A percentile compares a stretch with the other conserved stretches of the same genome.
phyloP scores from a whole-genome alignment of 2,329 filamentous ascomycete species.

The Penicillium sp. region DNA sequence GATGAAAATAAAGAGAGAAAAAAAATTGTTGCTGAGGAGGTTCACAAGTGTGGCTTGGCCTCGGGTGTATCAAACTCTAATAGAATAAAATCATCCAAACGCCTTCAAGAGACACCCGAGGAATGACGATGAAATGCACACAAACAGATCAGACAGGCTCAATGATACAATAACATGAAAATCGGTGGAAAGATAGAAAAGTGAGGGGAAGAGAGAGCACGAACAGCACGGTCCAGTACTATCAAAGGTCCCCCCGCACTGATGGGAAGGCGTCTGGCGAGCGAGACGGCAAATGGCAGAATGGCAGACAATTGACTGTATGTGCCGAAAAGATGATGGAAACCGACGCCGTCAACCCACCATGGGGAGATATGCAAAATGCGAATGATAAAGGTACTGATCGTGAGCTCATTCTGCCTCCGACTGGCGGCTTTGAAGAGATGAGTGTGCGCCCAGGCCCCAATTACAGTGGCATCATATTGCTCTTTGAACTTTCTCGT shows the following conservation, averaged over 20 bases:
- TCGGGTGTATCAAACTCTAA: constrained; percentile 3
- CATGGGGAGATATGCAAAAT: constrained; percentile 10
- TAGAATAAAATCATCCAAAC: neutral
- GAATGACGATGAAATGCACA: neutral
- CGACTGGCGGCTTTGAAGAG: constrained; percentile 4
- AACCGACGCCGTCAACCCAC: constrained; percentile 1
- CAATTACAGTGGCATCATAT: neutral
- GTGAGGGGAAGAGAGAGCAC: neutral
- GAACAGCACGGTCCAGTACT: neutral
- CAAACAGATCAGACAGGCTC: constrained; percentile 5
- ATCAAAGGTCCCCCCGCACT: neutral
- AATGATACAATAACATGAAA: constrained; percentile 5
- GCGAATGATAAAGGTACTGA: constrained; percentile 8
- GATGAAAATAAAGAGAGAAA: too few relatives aligned
- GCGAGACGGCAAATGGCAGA: neutral
- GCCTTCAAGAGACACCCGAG: neutral
- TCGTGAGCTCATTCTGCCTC: constrained; percentile 12
- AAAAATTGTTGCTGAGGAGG: too few relatives aligned
- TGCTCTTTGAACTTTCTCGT: constrained; percentile 3
- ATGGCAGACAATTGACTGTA: neutral
- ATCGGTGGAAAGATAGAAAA: constrained; percentile 3
- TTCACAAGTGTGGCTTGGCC: neutral
- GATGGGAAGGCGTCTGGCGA: neutral
- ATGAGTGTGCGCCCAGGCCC: constrained; percentile 2
- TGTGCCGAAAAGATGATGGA: constrained; percentile 3